These are phyloP conservation scores for Chaetomium olivaceum DNA, from an alignment of 2,329 filamentous ascomycete genomes.

Conservation along the genomic window DNA sequence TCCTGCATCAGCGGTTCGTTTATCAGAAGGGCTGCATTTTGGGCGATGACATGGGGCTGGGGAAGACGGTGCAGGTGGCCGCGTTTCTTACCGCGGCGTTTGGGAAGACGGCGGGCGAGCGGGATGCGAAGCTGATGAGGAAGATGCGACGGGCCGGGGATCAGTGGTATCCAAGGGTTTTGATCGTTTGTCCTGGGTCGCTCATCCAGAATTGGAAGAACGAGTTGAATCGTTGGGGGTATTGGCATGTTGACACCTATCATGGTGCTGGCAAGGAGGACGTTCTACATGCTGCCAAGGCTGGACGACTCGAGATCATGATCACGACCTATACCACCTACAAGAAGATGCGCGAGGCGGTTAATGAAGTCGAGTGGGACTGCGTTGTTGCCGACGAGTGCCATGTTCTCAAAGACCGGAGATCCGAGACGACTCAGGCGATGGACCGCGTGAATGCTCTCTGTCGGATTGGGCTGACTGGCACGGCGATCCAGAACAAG, in stretches of 20 bases:
- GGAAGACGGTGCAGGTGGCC: slow-evolving; percentile 95
- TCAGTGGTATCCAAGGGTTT: slow-evolving; percentile 77
- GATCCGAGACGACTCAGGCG: slow-evolving; percentile 74
- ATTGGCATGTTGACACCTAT: slow-evolving; percentile 85
- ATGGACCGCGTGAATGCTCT: slow-evolving; percentile 91
- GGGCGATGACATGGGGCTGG: slow-evolving; percentile 96
- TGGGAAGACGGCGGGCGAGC: slow-evolving; percentile 87
- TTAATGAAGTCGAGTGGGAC: slow-evolving; percentile 91
- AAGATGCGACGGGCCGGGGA: slow-evolving; percentile 68
- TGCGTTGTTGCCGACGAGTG: slow-evolving; percentile 94
- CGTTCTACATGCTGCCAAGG: slow-evolving; percentile 68
- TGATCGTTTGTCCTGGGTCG: slow-evolving; percentile 87
- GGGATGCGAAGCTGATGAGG: slow-evolving; percentile 83
- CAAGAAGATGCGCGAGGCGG: slow-evolving; percentile 66
- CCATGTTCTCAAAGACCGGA: slow-evolving; percentile 80
- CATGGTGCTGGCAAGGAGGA: slow-evolving; percentile 72
- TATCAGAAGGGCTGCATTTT: slow-evolving; percentile 89
- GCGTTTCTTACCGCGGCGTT: slow-evolving; percentile 90
- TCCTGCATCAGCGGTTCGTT: slow-evolving; percentile 85
- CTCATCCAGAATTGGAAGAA: slow-evolving; percentile 89
- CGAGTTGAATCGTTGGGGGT: slow-evolving; percentile 88
- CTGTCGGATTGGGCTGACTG: slow-evolving; percentile 89
- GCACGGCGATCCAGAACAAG: slow-evolving; percentile 95
- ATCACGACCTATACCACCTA: slow-evolving; percentile 95
- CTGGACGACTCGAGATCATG: slow-evolving; percentile 82